These are phyloP conservation scores for Coemansia sp. DNA, from an alignment of 192 early-diverging fungal genomes.

Conservation along the genomic window DNA sequence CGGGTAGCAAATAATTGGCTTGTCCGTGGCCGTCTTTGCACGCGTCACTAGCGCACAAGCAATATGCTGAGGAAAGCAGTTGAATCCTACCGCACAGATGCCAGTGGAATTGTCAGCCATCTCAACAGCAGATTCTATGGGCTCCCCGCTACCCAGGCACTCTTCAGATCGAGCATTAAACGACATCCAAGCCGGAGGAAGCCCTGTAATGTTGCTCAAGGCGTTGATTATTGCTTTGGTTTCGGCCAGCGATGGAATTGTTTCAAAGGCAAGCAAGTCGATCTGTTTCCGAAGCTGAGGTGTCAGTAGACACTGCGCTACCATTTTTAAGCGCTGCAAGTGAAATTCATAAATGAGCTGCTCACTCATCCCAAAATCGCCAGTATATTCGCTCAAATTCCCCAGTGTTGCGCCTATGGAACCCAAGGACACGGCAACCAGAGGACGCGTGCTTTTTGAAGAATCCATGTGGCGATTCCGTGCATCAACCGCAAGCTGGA, in stretches of 20 bases:
- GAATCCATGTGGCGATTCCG: conserved; percentile 28
- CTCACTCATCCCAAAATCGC: conserved; percentile 53
- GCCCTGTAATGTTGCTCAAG: conserved; percentile 14
- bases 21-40: conserved; percentile 6
- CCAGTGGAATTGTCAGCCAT: conserved; percentile 16
- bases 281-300: conserved; percentile 24
- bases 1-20: conserved; percentile 56
- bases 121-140: conserved; percentile 43
- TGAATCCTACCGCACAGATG: conserved; percentile 61
- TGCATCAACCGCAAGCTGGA: conserved; percentile 54
- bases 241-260: conserved; percentile 62
- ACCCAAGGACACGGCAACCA: conserved; percentile 62
- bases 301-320: conserved; percentile 18
- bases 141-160: conserved; percentile 53
- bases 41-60: conserved; percentile 4
- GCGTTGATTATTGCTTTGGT: conserved; percentile 52
- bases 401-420: conserved; percentile 64
- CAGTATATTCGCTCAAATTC: conserved; percentile 66
- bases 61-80: conserved; percentile 53
- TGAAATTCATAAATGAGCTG: conserved; percentile 58
- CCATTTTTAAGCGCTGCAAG: conserved; percentile 39
- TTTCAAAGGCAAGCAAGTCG: conserved; percentile 69
- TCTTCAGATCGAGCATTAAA: conserved; percentile 53
- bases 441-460: conserved; percentile 8
- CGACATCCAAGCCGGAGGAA: conserved; percentile 58